Conservation (phyloP, 1,284 basidiomycete genomes). For the Ganoderma boninense region DNA sequence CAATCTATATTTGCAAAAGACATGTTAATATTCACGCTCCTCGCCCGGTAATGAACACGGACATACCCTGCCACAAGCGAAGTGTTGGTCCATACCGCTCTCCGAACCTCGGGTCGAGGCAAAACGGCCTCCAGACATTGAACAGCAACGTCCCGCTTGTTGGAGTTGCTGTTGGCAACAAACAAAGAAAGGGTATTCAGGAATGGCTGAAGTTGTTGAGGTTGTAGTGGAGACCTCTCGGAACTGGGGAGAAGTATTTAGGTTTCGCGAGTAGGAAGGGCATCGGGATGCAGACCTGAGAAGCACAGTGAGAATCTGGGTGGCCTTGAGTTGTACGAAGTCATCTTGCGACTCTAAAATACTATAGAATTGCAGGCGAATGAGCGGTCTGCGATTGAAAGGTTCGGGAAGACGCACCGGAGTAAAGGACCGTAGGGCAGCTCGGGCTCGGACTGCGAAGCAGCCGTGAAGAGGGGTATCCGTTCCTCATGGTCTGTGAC, state of each 20-base stretch:
- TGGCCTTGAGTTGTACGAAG: constrained; percentile 90
- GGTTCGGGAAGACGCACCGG: constrained; percentile 59
- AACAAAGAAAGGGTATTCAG: constrained; percentile 71
- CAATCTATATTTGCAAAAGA: constrained; percentile 55
- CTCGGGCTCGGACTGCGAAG: constrained; percentile 73
- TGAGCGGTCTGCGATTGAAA: not conserved
- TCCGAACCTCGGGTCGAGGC: constrained; percentile 80
- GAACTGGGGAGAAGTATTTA: constrained; percentile 48
- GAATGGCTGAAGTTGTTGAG: constrained; percentile 71
- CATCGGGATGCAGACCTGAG: constrained; percentile 62
- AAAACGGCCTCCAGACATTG: constrained; percentile 92
- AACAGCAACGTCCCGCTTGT: constrained; percentile 89
- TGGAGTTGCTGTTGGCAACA: constrained; percentile 65
- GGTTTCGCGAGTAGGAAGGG: not conserved
- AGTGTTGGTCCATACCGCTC: constrained; percentile 76
- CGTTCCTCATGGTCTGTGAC: constrained; percentile 80
- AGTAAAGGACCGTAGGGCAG: constrained; percentile 88
- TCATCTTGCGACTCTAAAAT: constrained; percentile 90
- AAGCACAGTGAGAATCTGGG: constrained; percentile 89
- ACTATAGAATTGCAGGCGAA: constrained; percentile 48
- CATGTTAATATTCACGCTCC: not conserved
- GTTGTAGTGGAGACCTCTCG: constrained; percentile 60
- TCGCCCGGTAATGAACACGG: not conserved
- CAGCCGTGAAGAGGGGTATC: constrained; percentile 74
- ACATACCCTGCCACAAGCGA: constrained; percentile 71